These are phyloP conservation scores for Wallacemonas rigidus DNA, from an alignment of 208 protist species.

Conservation along the genomic window DNA sequence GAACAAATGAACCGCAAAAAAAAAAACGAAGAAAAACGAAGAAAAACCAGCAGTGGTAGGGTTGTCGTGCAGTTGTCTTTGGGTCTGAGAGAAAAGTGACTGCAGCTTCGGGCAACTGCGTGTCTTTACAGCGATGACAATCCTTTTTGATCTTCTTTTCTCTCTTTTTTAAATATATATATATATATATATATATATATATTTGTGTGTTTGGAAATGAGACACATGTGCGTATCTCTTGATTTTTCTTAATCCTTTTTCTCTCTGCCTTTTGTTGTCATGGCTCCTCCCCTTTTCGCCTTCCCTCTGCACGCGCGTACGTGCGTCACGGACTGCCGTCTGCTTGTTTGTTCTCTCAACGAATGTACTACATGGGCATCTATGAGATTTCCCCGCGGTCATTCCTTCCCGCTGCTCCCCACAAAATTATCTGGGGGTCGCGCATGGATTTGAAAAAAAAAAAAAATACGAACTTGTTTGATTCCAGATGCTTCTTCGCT, in stretches of 20 bases:
- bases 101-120: too few species aligned
- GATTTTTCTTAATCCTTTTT: not conserved
- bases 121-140: too few species aligned
- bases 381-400: not conserved
- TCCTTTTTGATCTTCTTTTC: constrained; percentile 9
- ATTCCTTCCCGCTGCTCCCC: not conserved
- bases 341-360: not conserved
- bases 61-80: too few species aligned
- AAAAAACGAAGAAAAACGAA: too few species aligned
- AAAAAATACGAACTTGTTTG: not conserved
- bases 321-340: too few species aligned
- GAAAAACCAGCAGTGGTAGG: too few species aligned
- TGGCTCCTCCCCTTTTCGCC: not conserved
- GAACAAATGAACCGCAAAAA: too few species aligned
- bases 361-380: not conserved
- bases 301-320: too few species aligned
- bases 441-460: not conserved
- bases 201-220: constrained; percentile 18
- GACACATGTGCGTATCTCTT: not conserved
- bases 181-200: constrained; percentile 30
- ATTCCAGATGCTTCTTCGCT: not conserved
- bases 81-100: too few species aligned
- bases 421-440: not conserved
- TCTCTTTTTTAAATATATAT: constrained; percentile 17
- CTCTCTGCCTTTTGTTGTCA: constrained; percentile 9